A percentile compares a stretch with the other conserved stretches of the same genome.
Evolutionary conservation across 352 stramenopile genomes (phyloP).

Genomic region (Phytophthora sp.): DNA sequence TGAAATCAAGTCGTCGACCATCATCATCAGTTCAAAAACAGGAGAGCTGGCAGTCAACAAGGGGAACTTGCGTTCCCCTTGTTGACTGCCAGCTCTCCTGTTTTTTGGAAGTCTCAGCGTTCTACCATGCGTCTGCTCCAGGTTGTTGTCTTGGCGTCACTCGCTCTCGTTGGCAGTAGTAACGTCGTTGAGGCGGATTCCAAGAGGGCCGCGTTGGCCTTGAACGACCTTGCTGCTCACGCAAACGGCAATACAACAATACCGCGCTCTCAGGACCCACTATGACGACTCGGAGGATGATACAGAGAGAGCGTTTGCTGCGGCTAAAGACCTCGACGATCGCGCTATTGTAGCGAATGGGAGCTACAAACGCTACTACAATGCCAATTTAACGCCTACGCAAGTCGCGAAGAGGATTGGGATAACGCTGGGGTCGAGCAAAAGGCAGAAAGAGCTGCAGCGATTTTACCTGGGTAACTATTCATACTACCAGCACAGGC

Average conservation of each 20-base stretch:
- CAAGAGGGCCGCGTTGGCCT: neutral
- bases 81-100: too few relatives aligned
- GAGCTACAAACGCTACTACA: constrained; percentile 15
- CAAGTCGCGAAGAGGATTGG: constrained; percentile 7
- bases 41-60: too few relatives aligned
- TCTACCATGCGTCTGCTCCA: constrained; percentile 14
- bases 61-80: too few relatives aligned
- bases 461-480: constrained; percentile 21
- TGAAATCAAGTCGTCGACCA: too few relatives aligned
- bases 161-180: constrained; percentile 8
- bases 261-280: constrained; percentile 1
- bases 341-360: neutral
- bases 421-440: neutral
- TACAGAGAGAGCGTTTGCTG: neutral
- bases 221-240: neutral
- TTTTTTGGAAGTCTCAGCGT: too few relatives aligned
- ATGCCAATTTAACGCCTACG: neutral
- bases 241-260: neutral
- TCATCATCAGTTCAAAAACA: constrained; percentile 9
- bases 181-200: neutral
- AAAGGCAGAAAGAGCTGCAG: constrained; percentile 1
- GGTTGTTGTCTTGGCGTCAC: neutral
- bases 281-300: constrained; percentile 4
- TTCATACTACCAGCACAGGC: constrained; percentile 27
- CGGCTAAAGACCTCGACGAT: neutral